Base-by-base conservation (phyloP, 23 red algal genomes). In the Agarophyton chilense region DNA sequence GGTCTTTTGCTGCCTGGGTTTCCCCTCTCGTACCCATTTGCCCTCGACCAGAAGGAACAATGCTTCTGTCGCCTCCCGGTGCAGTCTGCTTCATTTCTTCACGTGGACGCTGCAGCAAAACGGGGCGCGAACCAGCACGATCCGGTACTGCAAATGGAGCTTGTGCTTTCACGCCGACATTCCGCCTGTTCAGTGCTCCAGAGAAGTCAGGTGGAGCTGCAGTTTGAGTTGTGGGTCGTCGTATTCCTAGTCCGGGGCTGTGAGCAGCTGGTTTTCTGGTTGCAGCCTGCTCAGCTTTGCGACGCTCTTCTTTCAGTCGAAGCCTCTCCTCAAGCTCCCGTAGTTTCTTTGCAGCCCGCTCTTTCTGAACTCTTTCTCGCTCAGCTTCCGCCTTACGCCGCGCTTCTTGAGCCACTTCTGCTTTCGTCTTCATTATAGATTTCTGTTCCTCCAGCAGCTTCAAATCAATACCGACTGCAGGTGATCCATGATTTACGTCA, bases 281-380 rank as follows among this genome's bases (percentile, higher is more conserved):
- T 13, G 0, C 43, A 18, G 68, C 68, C 26, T 49, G 38, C 14
- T 29, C 68, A 4, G 68, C 43, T 7, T 33, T 29, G 7, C 46
- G 51, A 43, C 54, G 61, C 0, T 89, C 85, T 63, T 89, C 71
- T 51, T 78, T 89, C 22, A 77, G n/a, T 14, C 68, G 43, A 34
- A 89, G 53, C 54, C 85, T 56, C 43, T 77, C 85, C 31, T 89
- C 85, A 25, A 89, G 71, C 73, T 89, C 85, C 14, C 52, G 51
- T 25, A 89, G 85, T 42, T 89, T 89, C 19, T 64, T 78, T 26
- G 71, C 72, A 42, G 85, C 51, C 12, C 85, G 50, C 49, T 89
- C 85, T 56, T 89, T 89, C 49, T 78, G 67, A 43, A 78, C 25
- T 47, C 85, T 66, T 10, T 78, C 85, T n/a, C 85, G 85, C 34